Evolutionary conservation across 805 yeast genomes (phyloP).

Genomic region (Ogataea neopini): DNA sequence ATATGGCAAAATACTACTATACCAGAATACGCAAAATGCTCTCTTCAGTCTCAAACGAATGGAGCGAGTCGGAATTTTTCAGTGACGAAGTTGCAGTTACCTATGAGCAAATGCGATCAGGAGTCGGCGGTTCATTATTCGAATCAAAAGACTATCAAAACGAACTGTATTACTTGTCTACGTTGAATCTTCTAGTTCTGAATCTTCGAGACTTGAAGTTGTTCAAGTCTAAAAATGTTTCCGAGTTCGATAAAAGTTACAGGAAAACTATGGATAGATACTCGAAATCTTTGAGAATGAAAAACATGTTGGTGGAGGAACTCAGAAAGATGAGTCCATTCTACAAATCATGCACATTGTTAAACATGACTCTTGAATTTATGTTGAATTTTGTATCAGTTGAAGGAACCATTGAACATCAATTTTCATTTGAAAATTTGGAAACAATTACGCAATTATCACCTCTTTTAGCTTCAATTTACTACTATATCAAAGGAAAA

Average conservation of each 20-base stretch:
- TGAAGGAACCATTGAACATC: neutral
- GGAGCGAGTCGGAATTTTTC: slow-evolving; percentile 24
- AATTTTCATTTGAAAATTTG: slow-evolving; percentile 1
- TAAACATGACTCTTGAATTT: slow-evolving; percentile 14
- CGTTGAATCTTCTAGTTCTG: slow-evolving; percentile 28
- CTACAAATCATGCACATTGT: slow-evolving; percentile 7
- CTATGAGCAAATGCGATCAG: slow-evolving; percentile 23
- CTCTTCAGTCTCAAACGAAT: slow-evolving; percentile 21
- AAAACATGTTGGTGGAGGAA: slow-evolving; percentile 21
- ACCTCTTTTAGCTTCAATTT: slow-evolving; percentile 30
- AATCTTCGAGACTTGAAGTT: slow-evolving; percentile 20
- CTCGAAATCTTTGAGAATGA: slow-evolving; percentile 21
- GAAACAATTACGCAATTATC: slow-evolving; percentile 18
- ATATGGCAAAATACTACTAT: slow-evolving; percentile 42
- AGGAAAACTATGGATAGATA: slow-evolving; percentile 22
- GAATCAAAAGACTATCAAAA: slow-evolving; percentile 24
- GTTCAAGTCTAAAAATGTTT: slow-evolving; percentile 17
- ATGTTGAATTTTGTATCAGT: slow-evolving; percentile 10
- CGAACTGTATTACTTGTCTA: slow-evolving; percentile 26
- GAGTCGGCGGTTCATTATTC: slow-evolving; percentile 27
- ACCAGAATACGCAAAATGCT: slow-evolving; percentile 34
- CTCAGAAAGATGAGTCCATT: slow-evolving; percentile 10
- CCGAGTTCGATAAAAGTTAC: slow-evolving; percentile 27
- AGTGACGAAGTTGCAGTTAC: slow-evolving; percentile 25
- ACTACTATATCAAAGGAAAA: slow-evolving; percentile 26